These are phyloP conservation scores for Sarocladium brachiariae DNA, from an alignment of 2,329 filamentous ascomycete species.

Conservation along the genomic window DNA sequence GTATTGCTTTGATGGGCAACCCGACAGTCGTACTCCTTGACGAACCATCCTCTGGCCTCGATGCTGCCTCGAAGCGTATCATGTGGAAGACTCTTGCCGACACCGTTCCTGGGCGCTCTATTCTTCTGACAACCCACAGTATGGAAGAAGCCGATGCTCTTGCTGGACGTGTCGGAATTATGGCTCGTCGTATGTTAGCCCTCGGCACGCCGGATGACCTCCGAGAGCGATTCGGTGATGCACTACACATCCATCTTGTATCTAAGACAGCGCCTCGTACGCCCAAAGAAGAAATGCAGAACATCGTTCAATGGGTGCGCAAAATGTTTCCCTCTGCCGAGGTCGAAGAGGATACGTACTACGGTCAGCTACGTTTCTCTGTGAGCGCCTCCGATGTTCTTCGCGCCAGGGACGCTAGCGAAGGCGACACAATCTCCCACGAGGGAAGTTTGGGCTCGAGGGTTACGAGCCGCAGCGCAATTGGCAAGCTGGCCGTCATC, in stretches of 20 bases:
- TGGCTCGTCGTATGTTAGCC: conserved; percentile 80
- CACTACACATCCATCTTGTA: conserved; percentile 76
- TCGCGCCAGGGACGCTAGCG: conserved; percentile 11
- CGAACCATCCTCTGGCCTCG: conserved; percentile 82
- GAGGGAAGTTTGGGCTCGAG: conserved; percentile 10
- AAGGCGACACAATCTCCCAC: conserved; percentile 10
- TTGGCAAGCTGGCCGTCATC: conserved; percentile 63
- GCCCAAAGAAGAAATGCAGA: conserved; percentile 57
- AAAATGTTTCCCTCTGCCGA: conserved; percentile 54
- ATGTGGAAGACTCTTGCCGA: conserved; percentile 84
- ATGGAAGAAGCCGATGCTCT: conserved; percentile 95
- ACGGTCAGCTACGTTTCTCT: conserved; percentile 82
- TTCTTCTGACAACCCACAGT: conserved; percentile 84
- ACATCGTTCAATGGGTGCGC: conserved; percentile 60
- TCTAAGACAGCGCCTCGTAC: conserved; percentile 69
- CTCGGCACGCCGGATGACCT: conserved; percentile 69
- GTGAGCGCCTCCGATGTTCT: conserved; percentile 48
- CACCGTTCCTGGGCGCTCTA: conserved; percentile 68
- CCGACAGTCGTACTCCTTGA: conserved; percentile 82
- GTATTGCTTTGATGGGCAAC: conserved; percentile 89
- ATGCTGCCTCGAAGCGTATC: conserved; percentile 81
- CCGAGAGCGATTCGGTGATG: conserved; percentile 67
- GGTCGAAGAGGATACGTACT: conserved; percentile 68
- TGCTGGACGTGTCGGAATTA: conserved; percentile 75
- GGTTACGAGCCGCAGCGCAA: conserved; percentile 39